Base-by-base conservation (phyloP, 176 grass and related monocot genomes). In the Dactylis glomerata region DNA sequence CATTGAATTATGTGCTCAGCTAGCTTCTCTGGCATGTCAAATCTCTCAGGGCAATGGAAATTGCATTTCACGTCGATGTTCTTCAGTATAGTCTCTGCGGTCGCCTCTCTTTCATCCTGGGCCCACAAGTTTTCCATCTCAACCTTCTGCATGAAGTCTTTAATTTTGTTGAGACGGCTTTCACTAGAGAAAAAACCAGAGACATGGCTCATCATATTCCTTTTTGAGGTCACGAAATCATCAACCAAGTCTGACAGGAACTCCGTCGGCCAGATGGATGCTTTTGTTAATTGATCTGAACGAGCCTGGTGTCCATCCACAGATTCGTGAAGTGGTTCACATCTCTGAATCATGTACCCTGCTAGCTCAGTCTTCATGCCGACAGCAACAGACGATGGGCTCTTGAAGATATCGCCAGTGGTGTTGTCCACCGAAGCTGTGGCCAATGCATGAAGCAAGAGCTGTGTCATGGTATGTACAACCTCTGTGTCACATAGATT, bases 361-460 rank as follows among this genome's bases (percentile, higher is more conserved):
- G 82, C 63, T 81, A 98, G 66, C 62, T 95, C 91, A 3, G 81
- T 76, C 76, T 83, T 94, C 51, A 92, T 30, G 36, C 71, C 73
- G 28, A 55, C 78, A 90, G 87, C 89, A 9, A 90, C 93, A 57
- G 87, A 80, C 54, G 81, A 82, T 31, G 93, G 83, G 12, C 89
- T 78, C 85, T 88, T 95, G 78, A 98, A 98, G 8, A 95, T 84
- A 71, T 91, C 94, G 0, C 94, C 91, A 2, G 89, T 90, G 79
- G 96, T 95, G 62, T 74, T 95, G 54, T 98, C 96, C 40, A 95
- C 91, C 28, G 93, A 98, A 85, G 96, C 91, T 33, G 87, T 92
- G 81, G 93, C 89, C 83, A 98, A 83, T 75, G 93, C 89, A 57
- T 26, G 74, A 36, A 95, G 87, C 12, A 95, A 75, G 46, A 95